Evolutionary conservation across 176 grass and related monocot genomes (phyloP), one percentile per base, ranked within the genome.

Genomic region (Miscanthus lutarioriparius): DNA sequence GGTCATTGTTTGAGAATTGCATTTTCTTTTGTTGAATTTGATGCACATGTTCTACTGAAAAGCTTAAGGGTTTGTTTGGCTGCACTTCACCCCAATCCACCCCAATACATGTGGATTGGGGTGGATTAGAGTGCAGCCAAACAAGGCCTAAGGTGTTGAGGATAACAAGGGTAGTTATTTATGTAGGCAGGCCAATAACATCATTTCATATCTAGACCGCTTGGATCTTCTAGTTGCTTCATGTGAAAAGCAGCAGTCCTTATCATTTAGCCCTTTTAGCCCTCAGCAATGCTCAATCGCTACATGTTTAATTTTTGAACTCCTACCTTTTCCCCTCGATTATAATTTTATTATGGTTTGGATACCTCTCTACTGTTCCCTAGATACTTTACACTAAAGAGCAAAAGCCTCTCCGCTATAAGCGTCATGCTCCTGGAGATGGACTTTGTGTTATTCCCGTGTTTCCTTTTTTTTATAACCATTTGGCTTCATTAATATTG

Each of bases 391-490:
- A 27, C 70, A 37, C 70, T 22, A 25, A 28, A 41, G 39, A 72
- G 53, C 67, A 72, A 37, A 64, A 62, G 36, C 64, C 22, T 39
- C 28, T 76, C 27, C 51, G 20, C 8, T 70, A 81, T 76, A 37
- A 61, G 6, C 15, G 48, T 74, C 36, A 84, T 20, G 14, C 47
- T 65, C 22, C 72, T 3, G 82, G 54, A 81, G 68, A 74, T 66
- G 5, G 75, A 72, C 7, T 44, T 43, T 7, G 27, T 79, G 51
- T 76, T 78, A n/a, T 86, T 84, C 9, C 54, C 61, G 66, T 22
- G 11, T 82, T 86, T 83, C 35, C 10, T 33, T 75, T 62, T 19
- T 33, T 63, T 86, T 92, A 78, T 92, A 59, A 19, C 76, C 26
- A 63, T 65, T 36, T 78, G 43, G 39, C 86, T 88, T 61, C 41